Evolutionary conservation across 2,329 filamentous ascomycete genomes (phyloP), one percentile per base, ranked within the genome.

Genomic region (Colletotrichum tabaci): DNA sequence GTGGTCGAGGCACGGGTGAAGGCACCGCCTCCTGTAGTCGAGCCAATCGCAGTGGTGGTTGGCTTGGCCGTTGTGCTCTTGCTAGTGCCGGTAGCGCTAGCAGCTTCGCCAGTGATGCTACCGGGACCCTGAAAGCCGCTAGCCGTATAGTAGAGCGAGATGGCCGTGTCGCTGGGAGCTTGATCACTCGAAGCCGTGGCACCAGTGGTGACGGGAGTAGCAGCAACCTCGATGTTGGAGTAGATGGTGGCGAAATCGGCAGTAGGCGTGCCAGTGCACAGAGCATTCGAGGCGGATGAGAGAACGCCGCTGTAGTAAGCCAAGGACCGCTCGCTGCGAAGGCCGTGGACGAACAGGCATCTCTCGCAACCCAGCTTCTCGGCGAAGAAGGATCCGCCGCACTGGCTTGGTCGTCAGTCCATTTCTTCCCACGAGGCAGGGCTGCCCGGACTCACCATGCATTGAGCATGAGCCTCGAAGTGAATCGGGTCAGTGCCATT

Each of bases 141-240:
- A 2, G 80, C 75, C 8, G 84, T 85, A 76, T 82, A 85, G 74
- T 86, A 85, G 42, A 84, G 71, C 67, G 81, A 83, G 13, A 84
- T 79, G n/a, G 79, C 82, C 50, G 82, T 81, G 75, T 82, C 74
- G 40, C 81, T 77, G 2, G 78, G 79, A 44, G 76, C 81, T 26
- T 75, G 72, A 74, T 85, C 83, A 12, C 69, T 79, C 13, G 70
- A 73, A 42, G 67, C 74, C 3, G 81, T 82, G 13, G 71, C 78
- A 30, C 80, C 79, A 2, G 77, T 77, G 2, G 79, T 82, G 12
- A 77, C 79, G 4, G 72, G 71, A 18, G 78, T 69, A 26, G 79
- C 76, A 5, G 74, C 75, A 5, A 73, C 71, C 53, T 75, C 76
- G 35, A 77, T 77, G 42, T 76, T 79, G 7, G 74, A 73, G 67